These are phyloP conservation scores for Ciborinia camelliae DNA, from an alignment of 2,329 filamentous ascomycete genomes.

Conservation along the genomic window DNA sequence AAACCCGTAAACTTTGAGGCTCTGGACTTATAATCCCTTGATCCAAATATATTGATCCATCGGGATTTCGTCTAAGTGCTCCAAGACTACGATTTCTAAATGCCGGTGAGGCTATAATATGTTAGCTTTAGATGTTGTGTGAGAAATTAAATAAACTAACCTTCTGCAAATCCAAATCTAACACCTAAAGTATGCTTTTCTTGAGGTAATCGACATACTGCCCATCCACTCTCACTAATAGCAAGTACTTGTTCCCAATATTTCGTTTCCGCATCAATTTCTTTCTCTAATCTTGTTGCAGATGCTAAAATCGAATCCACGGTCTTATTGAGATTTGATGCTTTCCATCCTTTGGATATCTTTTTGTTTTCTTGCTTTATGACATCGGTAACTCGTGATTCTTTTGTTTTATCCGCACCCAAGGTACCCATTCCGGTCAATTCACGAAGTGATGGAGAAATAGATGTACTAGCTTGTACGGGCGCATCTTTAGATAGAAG, in stretches of 20 bases:
- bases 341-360: slow-evolving; percentile 67
- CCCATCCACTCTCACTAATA: slow-evolving; percentile 83
- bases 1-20: slow-evolving; percentile 63
- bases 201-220: slow-evolving; percentile 71
- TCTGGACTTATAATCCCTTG: slow-evolving; percentile 47
- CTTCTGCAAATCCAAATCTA: slow-evolving; percentile 81
- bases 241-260: slow-evolving; percentile 88
- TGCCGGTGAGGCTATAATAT: slow-evolving; percentile 47
- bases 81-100: slow-evolving; percentile 73
- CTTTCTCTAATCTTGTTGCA: slow-evolving; percentile 67
- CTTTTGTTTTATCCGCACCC: slow-evolving; percentile 61
- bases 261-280: slow-evolving; percentile 74
- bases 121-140: slow-evolving; percentile 32
- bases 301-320: slow-evolving; percentile 71
- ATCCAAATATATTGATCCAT: slow-evolving; percentile 75
- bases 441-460: slow-evolving; percentile 68
- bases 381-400: slow-evolving; percentile 55
- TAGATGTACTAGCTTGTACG: slow-evolving; percentile 62
- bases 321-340: slow-evolving; percentile 71
- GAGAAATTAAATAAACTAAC: slow-evolving; percentile 24
- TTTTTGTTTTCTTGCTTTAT: slow-evolving; percentile 55
- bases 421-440: slow-evolving; percentile 72
- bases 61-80: slow-evolving; percentile 68
- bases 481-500: slow-evolving; percentile 80
- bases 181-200: slow-evolving; percentile 76